Conservation (phyloP, 306 rosid genomes). For the Fragaria iinumae region DNA sequence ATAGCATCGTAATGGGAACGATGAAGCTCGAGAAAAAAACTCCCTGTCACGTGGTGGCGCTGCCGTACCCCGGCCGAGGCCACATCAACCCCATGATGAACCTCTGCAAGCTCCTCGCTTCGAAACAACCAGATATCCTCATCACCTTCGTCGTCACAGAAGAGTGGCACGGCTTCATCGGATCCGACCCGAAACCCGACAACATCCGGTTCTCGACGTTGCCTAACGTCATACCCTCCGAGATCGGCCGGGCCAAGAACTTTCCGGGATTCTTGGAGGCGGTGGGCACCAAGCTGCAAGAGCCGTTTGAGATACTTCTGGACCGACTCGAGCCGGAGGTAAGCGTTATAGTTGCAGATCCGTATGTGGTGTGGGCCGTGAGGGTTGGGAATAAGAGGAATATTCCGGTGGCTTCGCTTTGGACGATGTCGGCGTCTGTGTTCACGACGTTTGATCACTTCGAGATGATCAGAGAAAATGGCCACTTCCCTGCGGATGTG, state of each 20-base stretch:
- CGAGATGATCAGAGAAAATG: conserved; percentile 24
- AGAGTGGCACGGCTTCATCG: conserved; percentile 47
- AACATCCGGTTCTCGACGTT: conserved; percentile 20
- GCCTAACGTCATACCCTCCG: conserved; percentile 44
- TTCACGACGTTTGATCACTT: conserved; percentile 14
- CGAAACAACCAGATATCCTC: conserved; percentile 14
- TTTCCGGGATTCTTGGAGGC: conserved; percentile 22
- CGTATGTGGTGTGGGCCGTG: conserved; percentile 27
- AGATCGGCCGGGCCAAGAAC: conserved; percentile 25
- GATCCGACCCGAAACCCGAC: conserved; percentile 24
- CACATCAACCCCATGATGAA: conserved; percentile 63
- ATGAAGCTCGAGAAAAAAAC: neutral
- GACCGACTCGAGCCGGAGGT: conserved; percentile 21
- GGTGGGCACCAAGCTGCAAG: conserved; percentile 33
- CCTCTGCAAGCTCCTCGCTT: conserved; percentile 40
- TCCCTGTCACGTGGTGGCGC: conserved; percentile 37
- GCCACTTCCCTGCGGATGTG: conserved; percentile 31
- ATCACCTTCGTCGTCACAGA: conserved; percentile 43
- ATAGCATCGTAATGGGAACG: neutral
- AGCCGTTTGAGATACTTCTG: conserved; percentile 35
- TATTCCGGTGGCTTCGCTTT: conserved; percentile 44
- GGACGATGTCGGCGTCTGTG: conserved; percentile 35
- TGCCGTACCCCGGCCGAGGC: conserved; percentile 49
- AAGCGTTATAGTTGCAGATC: conserved; percentile 16
- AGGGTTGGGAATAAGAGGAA: conserved; percentile 31